Evolutionary conservation across 805 yeast genomes (phyloP).

Genomic region (Sungouiella thailandica): DNA sequence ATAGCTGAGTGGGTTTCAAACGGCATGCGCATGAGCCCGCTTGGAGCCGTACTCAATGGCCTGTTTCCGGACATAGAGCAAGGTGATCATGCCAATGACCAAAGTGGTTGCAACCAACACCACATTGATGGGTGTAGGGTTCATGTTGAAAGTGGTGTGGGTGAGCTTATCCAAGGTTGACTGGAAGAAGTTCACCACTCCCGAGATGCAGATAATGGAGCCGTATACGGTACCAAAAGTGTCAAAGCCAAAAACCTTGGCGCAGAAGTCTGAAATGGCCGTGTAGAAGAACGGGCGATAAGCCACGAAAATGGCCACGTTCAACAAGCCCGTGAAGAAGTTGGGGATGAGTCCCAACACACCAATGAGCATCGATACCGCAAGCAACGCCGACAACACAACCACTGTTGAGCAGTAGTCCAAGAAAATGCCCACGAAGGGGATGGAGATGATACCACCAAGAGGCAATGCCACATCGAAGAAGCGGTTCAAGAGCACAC

Average conservation of each 20-base stretch:
- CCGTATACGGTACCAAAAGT: conserved; percentile 59
- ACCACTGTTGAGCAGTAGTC: conserved; percentile 45
- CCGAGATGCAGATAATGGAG: conserved; percentile 49
- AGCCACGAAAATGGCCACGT: conserved; percentile 45
- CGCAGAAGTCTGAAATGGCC: conserved; percentile 52
- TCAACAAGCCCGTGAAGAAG: conserved; percentile 37
- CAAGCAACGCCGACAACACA: conserved; percentile 38
- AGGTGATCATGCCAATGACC: conserved; percentile 39
- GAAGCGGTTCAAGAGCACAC: conserved; percentile 39
- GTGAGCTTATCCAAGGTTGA: conserved; percentile 43
- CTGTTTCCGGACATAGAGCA: conserved; percentile 30
- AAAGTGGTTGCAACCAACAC: conserved; percentile 35
- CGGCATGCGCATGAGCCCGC: conserved; percentile 2
- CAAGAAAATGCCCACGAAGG: conserved; percentile 48
- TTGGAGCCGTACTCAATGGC: conserved; percentile 6
- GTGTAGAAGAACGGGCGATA: conserved; percentile 58
- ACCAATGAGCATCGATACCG: conserved; percentile 42
- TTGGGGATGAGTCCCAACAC: conserved; percentile 43
- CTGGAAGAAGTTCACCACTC: conserved; percentile 46
- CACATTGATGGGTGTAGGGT: conserved; percentile 48
- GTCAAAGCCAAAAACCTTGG: conserved; percentile 60
- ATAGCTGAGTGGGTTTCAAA: background rate
- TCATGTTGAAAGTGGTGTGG: conserved; percentile 49
- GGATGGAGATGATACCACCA: conserved; percentile 52
- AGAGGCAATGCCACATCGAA: conserved; percentile 53